phyloP scores from a whole-genome alignment of 2,329 filamentous ascomycete genomes.

The Fusarium sp. region DNA sequence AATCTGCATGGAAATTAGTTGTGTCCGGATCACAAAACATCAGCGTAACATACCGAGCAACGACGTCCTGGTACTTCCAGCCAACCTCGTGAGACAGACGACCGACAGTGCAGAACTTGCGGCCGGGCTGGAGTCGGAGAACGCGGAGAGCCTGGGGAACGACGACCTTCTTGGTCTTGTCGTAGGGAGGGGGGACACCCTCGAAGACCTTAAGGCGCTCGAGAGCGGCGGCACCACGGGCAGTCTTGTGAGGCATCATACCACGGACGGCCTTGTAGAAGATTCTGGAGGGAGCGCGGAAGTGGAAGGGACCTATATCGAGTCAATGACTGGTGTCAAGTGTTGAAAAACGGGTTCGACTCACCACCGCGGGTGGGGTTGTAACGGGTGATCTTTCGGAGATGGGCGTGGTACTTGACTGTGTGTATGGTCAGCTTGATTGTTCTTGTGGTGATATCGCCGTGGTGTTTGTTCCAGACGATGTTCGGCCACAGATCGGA shows the following conservation, averaged over 20 bases:
- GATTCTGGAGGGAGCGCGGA: constrained; percentile 98
- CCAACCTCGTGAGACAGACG: constrained; percentile 98
- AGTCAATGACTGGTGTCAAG: constrained; percentile 54
- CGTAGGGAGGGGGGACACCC: constrained; percentile 98
- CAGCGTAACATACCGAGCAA: constrained; percentile 83
- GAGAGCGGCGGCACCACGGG: constrained; percentile 94
- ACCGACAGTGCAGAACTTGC: constrained; percentile 99
- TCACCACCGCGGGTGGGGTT: constrained; percentile 98
- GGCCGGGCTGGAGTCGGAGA: constrained; percentile 95
- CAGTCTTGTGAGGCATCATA: constrained; percentile 99
- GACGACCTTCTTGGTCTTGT: constrained; percentile 99
- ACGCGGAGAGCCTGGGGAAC: constrained; percentile 98
- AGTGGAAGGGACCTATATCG: constrained; percentile 92
- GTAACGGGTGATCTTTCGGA: constrained; percentile 99
- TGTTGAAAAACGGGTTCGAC: constrained; percentile 53
- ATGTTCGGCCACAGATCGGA: constrained; percentile 40
- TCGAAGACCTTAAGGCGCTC: constrained; percentile 99
- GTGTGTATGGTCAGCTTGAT: constrained; percentile 64
- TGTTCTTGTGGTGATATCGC: constrained; percentile 19
- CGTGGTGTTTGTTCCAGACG: constrained; percentile 31
- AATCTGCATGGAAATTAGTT: constrained; percentile 70
- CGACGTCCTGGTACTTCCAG: constrained; percentile 99
- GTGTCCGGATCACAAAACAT: not conserved
- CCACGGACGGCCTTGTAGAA: constrained; percentile 99
- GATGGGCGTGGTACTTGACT: constrained; percentile 99